Percentiles rank a stretch among this genome's conserved stretches.
Conservation (phyloP, 768 basidiomycete genomes). For the Lentinula guzmanii region DNA sequence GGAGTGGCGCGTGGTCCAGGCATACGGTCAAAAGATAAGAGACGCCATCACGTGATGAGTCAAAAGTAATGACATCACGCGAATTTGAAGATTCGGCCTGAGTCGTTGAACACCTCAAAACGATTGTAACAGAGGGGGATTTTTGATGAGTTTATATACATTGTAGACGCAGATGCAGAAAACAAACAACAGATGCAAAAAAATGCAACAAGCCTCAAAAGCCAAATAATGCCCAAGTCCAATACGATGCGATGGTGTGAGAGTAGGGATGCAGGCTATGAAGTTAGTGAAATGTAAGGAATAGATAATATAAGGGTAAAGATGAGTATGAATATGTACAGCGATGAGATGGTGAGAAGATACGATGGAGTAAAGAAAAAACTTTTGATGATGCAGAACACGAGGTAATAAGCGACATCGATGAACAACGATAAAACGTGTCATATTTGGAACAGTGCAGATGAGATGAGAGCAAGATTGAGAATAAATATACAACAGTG, state of each 20-base stretch:
- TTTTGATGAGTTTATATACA: not conserved
- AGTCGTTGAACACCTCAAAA: no score
- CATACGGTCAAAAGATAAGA: not conserved
- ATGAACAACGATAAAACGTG: not conserved
- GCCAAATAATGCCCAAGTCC: not conserved
- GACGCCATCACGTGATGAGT: constrained; percentile 1
- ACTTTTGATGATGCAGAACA: not conserved
- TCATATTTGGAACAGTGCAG: not conserved
- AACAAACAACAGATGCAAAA: not conserved
- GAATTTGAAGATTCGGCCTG: not conserved
- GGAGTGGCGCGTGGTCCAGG: not conserved
- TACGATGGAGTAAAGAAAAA: not conserved
- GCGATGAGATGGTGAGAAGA: not conserved
- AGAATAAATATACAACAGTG: not conserved
- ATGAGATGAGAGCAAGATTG: not conserved
- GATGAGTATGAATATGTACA: not conserved
- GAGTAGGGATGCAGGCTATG: not conserved
- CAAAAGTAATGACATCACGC: not conserved
- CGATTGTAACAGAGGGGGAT: no score
- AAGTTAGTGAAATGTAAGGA: not conserved
- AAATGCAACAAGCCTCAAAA: not conserved
- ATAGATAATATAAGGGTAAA: not conserved
- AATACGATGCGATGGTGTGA: not conserved
- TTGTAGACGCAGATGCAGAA: not conserved
- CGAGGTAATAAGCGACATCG: not conserved